Conservation (phyloP, 305 asterid species). For the Striga hermonthica region DNA sequence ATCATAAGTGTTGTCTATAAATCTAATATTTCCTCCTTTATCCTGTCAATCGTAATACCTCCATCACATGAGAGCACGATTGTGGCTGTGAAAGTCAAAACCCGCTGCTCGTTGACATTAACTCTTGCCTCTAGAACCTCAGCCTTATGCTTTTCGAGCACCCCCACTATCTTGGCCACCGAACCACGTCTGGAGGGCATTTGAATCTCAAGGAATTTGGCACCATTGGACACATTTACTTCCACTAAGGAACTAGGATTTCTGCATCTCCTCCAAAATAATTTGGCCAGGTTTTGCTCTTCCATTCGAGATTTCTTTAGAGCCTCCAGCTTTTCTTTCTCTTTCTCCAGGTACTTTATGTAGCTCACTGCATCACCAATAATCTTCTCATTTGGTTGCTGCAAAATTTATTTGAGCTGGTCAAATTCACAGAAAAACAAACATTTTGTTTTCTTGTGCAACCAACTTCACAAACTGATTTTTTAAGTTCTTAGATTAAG, state of each 20-base stretch:
- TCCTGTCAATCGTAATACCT: constrained; percentile 36
- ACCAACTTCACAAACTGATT: background rate
- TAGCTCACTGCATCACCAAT: constrained; percentile 43
- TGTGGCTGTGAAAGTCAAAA: constrained; percentile 47
- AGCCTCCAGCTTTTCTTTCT: constrained; percentile 49
- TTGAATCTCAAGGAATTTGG: constrained; percentile 53
- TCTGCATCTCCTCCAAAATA: constrained; percentile 33
- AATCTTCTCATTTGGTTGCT: constrained; percentile 50
- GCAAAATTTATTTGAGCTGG: constrained; percentile 22
- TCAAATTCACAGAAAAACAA: background rate
- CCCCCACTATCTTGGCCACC: constrained; percentile 38
- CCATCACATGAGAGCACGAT: constrained; percentile 38
- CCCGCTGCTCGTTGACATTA: constrained; percentile 38
- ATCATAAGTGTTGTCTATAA: constrained; percentile 28
- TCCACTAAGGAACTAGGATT: constrained; percentile 37
- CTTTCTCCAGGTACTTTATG: constrained; percentile 47
- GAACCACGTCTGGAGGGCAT: constrained; percentile 40
- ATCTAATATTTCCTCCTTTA: constrained; percentile 44
- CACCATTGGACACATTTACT: constrained; percentile 35
- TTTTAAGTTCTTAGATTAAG: background rate
- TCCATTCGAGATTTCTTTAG: constrained; percentile 35
- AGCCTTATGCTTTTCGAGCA: constrained; percentile 49
- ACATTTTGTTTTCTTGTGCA: background rate
- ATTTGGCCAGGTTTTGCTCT: constrained; percentile 27
- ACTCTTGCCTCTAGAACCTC: constrained; percentile 62